Evolutionary conservation across 805 yeast genomes (phyloP), one percentile per base, ranked within the genome.

Genomic region (Torulaspora microellipsoides): DNA sequence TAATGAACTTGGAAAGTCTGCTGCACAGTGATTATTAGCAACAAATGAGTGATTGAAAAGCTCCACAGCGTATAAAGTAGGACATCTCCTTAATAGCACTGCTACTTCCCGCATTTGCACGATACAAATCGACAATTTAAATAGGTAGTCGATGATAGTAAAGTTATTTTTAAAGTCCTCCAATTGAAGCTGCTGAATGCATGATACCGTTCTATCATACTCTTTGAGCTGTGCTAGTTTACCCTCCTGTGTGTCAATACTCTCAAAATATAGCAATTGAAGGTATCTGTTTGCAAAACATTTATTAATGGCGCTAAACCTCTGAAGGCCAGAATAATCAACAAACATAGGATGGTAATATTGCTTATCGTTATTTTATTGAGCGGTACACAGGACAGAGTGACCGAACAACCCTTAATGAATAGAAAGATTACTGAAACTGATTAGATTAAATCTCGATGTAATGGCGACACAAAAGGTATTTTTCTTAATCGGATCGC

Each of bases 301-400:
- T 17, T 41, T 36, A 29, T 55, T 55, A 8, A 55, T 53, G 37
- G 32, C 37, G 35, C 50, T 43, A 30, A 41, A 55, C 27, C 53
- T 45, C 15, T 49, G 48, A 17, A 48, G 47, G 25, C 59, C 56
- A 27, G 59, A 53, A 42, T 53, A 55, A 41, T 55, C 59, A 17
- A 55, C 49, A 39, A 51, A 53, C 59, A 55, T 20, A 20, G 8
- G 8, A 20, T 20, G 4, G 25, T 20, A 20, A 20, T 20, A 7
- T 20, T 20, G 6, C 25, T 20, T 7, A 20, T 20, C 7, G 8
- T 20, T n/a, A n/a, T 4, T 20, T 20, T 20, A 20, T 20, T 7
- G 7, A 20, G 6, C 7, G 8, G 2, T 20, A 20, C 8, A 5
- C 8, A 20, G 8, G 25, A 20, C 8, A 5, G 25, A 20, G 25